These are phyloP conservation scores for Sextonia rubra DNA, from an alignment of 164 flowering plant species.

Conservation along the genomic window DNA sequence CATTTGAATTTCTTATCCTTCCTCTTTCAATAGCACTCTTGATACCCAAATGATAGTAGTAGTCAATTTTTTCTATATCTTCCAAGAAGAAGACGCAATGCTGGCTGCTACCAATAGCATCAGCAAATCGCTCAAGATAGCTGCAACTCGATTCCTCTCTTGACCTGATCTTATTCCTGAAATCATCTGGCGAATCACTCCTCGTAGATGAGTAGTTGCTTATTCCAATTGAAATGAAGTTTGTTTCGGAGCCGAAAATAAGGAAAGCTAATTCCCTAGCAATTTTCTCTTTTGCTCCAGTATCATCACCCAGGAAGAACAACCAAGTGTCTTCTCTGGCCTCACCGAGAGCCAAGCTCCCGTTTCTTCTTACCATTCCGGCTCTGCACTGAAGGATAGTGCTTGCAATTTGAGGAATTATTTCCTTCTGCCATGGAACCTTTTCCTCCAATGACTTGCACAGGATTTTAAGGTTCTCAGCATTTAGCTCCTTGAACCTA, in stretches of 20 bases:
- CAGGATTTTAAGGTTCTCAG: conserved; percentile 50
- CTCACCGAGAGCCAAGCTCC: conserved; percentile 16
- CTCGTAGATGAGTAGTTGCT: conserved; percentile 67
- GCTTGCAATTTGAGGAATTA: conserved; percentile 66
- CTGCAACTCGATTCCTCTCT: conserved; percentile 71
- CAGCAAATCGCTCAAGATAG: conserved; percentile 57
- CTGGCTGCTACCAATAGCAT: conserved; percentile 54
- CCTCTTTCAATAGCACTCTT: conserved; percentile 78
- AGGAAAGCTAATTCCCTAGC: conserved; percentile 69
- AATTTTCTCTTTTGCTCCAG: conserved; percentile 59
- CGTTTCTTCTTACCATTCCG: conserved; percentile 56
- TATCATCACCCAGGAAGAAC: conserved; percentile 72
- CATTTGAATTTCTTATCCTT: conserved; percentile 32
- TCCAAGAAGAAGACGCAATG: conserved; percentile 77
- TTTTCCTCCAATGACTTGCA: conserved; percentile 65
- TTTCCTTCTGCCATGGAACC: conserved; percentile 76
- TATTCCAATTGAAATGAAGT: conserved; percentile 46
- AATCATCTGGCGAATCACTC: conserved; percentile 60
- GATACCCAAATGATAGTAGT: conserved; percentile 57
- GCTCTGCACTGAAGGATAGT: conserved; percentile 73
- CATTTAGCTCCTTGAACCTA: conserved; percentile 60
- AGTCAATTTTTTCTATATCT: conserved; percentile 74
- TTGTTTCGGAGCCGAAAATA: conserved; percentile 61
- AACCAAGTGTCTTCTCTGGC: conserved; percentile 85
- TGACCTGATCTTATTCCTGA: conserved; percentile 50